A percentile compares a stretch with the other conserved stretches of the same genome.
These are phyloP conservation scores for Madurella mycetomatis DNA, from an alignment of 2,329 filamentous ascomycete species.

Conservation along the genomic window DNA sequence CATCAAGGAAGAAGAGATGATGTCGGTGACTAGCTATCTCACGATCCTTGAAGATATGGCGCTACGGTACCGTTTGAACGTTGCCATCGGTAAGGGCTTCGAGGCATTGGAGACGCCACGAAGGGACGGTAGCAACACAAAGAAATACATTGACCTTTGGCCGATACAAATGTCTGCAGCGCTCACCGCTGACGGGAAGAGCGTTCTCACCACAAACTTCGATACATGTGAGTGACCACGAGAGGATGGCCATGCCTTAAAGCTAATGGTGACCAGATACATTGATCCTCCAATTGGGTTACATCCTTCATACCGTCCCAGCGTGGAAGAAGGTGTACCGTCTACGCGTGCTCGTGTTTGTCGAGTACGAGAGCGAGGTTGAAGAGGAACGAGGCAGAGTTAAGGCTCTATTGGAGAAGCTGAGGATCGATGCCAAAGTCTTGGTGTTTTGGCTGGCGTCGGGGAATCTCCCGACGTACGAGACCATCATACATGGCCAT, in stretches of 20 bases:
- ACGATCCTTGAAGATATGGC: conserved; percentile 80
- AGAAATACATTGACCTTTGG: conserved; percentile 84
- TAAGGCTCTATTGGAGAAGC: conserved; percentile 68
- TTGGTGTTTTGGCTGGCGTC: conserved; percentile 78
- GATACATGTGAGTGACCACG: conserved; percentile 65
- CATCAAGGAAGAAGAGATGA: conserved; percentile 63
- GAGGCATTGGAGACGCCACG: conserved; percentile 69
- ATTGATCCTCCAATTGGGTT: conserved; percentile 80
- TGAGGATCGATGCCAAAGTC: conserved; percentile 76
- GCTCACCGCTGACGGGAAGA: conserved; percentile 61
- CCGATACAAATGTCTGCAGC: conserved; percentile 92
- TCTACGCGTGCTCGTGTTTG: conserved; percentile 77
- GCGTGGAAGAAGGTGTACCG: conserved; percentile 72
- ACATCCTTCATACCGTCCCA: conserved; percentile 75
- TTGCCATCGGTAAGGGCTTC: conserved; percentile 79
- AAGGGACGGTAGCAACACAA: conserved; percentile 52
- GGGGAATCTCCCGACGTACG: conserved; percentile 67
- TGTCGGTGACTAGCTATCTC: conserved; percentile 69
- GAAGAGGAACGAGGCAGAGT: conserved; percentile 72
- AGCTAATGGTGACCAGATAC: conserved; percentile 46
- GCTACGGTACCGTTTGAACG: conserved; percentile 73
- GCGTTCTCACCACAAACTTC: conserved; percentile 79
- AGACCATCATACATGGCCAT: conserved; percentile 71
- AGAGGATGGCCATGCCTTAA: not conserved
- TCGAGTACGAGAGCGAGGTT: conserved; percentile 82